Conservation (phyloP, 2,329 filamentous ascomycete genomes). For the Teratosphaeria destructans region DNA sequence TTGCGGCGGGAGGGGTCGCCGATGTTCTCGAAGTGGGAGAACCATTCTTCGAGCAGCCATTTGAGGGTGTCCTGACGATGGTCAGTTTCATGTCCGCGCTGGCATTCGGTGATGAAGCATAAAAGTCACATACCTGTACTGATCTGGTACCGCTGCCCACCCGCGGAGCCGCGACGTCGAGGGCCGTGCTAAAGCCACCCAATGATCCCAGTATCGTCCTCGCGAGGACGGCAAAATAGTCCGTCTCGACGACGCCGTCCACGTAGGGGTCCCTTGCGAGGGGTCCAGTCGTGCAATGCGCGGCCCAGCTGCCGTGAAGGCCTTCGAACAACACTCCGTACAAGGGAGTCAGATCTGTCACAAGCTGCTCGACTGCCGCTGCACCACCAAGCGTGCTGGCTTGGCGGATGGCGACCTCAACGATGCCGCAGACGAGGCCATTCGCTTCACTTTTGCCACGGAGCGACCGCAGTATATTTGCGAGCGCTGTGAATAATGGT, state of each 20-base stretch:
- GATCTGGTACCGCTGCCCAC: slow-evolving; percentile 4
- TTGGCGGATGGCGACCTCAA: slow-evolving; percentile 41
- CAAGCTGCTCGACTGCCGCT: slow-evolving; percentile 40
- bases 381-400: slow-evolving; percentile 41
- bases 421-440: slow-evolving; percentile 35
- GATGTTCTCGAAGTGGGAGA: slow-evolving; percentile 57
- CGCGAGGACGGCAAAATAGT: slow-evolving; percentile 76
- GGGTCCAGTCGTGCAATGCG: slow-evolving; percentile 73
- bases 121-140: not conserved
- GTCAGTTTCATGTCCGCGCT: not conserved
- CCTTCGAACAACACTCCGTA: slow-evolving; percentile 44
- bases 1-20: slow-evolving; percentile 57
- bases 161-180: slow-evolving; percentile 28
- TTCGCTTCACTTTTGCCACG: slow-evolving; percentile 38
- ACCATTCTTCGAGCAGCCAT: slow-evolving; percentile 51
- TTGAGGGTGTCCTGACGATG: slow-evolving; percentile 22
- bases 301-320: slow-evolving; percentile 44
- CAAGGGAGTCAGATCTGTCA: slow-evolving; percentile 35
- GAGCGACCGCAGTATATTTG: slow-evolving; percentile 32
- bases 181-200: slow-evolving; percentile 49
- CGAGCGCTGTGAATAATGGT: slow-evolving; percentile 29
- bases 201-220: slow-evolving; percentile 68
- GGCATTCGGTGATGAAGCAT: slow-evolving; percentile 8
- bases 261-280: slow-evolving; percentile 59
- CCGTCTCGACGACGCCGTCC: slow-evolving; percentile 65